Evolutionary conservation across 768 basidiomycete genomes (phyloP), one percentile per base, ranked within the genome.

Genomic region (Boletus tylopilopsis): DNA sequence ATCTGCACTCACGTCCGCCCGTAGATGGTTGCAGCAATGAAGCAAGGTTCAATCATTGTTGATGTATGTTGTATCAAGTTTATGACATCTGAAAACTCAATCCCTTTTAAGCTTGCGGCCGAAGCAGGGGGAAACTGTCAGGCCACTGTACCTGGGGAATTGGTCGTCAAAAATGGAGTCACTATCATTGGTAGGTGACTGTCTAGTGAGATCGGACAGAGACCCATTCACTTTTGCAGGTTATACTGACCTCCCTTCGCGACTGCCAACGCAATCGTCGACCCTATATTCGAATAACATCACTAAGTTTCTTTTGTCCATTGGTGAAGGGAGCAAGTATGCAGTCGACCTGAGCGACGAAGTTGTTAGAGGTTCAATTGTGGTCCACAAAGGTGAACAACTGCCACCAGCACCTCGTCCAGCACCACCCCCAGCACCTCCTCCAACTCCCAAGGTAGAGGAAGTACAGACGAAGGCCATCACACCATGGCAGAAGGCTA

Each of bases 261-360:
- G 91, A 33, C 71, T 94, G 30, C 91, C 91, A 15, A 94, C 91
- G 0, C 91, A 94, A 60, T 90, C 90, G 5, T 90, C 88, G 5
- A 90, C 89, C 4, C 71, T 94, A 6, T 94, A 94, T 65, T 94
- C 91, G 6, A 94, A 94, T 69, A 94, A 94, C 61, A 84, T 94
- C 54, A 85, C 87, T 32, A 94, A 94, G 64, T 93, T 94, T 69
- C 75, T 94, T 37, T 73, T 93, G 15, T 91, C 90, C 5, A 79
- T 94, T 8, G 82, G 84, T 24, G 76, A 76, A 33, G 77, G 84
- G 37, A 76, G 74, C 38, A 79, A 73, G 39, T 93, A 82, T 62
- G 68, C 67, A 6, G 71, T 94, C 46, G 80, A 93, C 61, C 73
- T 92, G 15, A 78, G 79, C 15, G 91, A 94, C 58, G 91, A 94